A percentile compares a stretch with the other conserved stretches of the same genome.
Conservation (phyloP, 2,329 filamentous ascomycete species). For the Aspergillus terreus region DNA sequence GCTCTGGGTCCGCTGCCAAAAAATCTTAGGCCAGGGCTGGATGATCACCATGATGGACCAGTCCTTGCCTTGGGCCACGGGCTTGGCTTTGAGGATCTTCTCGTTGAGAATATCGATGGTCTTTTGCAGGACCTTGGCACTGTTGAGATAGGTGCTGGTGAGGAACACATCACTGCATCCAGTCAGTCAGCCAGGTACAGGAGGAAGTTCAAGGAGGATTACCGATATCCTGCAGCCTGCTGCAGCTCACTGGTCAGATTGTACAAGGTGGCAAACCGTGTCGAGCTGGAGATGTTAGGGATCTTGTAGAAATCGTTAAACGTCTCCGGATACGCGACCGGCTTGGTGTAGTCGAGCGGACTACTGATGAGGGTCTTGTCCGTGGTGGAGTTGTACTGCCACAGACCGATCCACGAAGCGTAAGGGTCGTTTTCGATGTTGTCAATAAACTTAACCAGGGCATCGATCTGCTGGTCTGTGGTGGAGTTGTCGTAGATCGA, state of each 20-base stretch:
- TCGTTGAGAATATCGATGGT: conserved; percentile 14
- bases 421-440: conserved; percentile 13
- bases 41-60: conserved; percentile 26
- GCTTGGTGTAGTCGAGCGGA: conserved; percentile 10
- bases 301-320: conserved; percentile 11
- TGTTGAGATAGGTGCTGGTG: conserved; percentile 21
- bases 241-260: conserved; percentile 17
- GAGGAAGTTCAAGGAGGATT: not conserved
- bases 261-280: conserved; percentile 13
- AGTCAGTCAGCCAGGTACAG: not conserved
- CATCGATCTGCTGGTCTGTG: conserved; percentile 9
- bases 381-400: conserved; percentile 27
- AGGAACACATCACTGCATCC: conserved; percentile 12
- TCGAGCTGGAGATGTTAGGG: conserved; percentile 13
- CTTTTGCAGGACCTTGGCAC: conserved; percentile 14
- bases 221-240: conserved; percentile 16
- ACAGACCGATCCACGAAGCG: conserved; percentile 36
- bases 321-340: conserved; percentile 9
- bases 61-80: conserved; percentile 10
- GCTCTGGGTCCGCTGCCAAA: conserved; percentile 31
- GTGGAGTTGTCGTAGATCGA: not conserved
- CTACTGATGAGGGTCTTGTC: conserved; percentile 7
- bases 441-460: conserved; percentile 13
- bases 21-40: conserved; percentile 41
- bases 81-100: conserved; percentile 16